Evolutionary conservation across 2,329 filamentous ascomycete genomes (phyloP).

Genomic region (Hypoxylon sp.): DNA sequence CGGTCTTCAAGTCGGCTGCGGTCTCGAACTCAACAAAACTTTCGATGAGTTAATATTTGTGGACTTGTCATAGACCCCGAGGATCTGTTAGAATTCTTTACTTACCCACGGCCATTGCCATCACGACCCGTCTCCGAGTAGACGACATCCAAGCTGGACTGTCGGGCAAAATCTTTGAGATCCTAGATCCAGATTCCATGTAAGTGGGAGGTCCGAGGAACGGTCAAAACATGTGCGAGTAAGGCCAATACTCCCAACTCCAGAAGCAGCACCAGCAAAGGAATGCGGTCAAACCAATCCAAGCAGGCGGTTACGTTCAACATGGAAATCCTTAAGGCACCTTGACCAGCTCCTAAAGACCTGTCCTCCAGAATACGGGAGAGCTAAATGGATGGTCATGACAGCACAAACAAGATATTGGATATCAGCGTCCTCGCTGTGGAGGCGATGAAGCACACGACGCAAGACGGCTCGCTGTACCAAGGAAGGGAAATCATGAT

Average conservation of each 20-base stretch:
- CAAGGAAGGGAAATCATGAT: conserved; percentile 47
- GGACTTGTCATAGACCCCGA: conserved; percentile 23
- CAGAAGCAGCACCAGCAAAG: conserved; percentile 54
- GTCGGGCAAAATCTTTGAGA: conserved; percentile 98
- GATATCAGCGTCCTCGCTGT: conserved; percentile 47
- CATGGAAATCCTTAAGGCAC: conserved; percentile 50
- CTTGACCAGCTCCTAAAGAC: conserved; percentile 50
- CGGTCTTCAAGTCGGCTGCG: conserved; percentile 86
- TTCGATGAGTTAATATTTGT: conserved; percentile 29
- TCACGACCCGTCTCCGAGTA: conserved; percentile 97
- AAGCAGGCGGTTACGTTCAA: conserved; percentile 49
- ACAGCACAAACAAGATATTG: conserved; percentile 47
- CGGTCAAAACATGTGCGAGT: conserved; percentile 51
- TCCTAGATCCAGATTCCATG: conserved; percentile 89
- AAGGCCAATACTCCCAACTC: conserved; percentile 49
- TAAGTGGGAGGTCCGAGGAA: conserved; percentile 78
- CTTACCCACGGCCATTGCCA: conserved; percentile 91
- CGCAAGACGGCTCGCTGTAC: conserved; percentile 48
- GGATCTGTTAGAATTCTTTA: conserved; percentile 40
- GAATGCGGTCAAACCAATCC: conserved; percentile 53
- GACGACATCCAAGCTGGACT: conserved; percentile 96
- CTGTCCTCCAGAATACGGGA: conserved; percentile 48
- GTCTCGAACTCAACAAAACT: conserved; percentile 99
- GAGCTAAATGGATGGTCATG: conserved; percentile 43
- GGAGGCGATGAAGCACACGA: conserved; percentile 48